Percentiles rank a stretch among this genome's conserved stretches.
Evolutionary conservation across 441 rosid species (phyloP).

Genomic region (Eugenia klotzschiana): DNA sequence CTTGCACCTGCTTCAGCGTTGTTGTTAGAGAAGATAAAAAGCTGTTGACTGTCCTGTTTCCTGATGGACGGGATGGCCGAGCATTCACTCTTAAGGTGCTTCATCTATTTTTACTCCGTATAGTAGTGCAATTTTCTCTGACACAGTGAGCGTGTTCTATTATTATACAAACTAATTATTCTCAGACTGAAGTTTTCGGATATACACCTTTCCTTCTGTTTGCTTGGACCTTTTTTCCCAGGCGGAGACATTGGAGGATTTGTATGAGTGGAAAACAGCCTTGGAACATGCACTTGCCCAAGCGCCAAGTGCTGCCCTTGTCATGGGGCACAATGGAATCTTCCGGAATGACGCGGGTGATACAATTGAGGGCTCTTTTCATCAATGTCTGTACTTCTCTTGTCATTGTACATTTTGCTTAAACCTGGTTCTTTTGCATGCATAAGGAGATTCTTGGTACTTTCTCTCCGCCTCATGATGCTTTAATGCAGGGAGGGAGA

Average conservation of each 20-base stretch:
- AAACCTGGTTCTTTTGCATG: not conserved
- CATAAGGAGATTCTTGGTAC: not conserved
- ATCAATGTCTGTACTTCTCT: conserved; percentile 44
- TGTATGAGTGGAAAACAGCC: conserved; percentile 90
- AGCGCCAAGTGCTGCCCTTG: conserved; percentile 96
- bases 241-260: conserved; percentile 95
- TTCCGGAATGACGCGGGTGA: conserved; percentile 62
- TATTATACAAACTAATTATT: not conserved
- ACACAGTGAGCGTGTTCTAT: not conserved
- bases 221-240: conserved; percentile 15
- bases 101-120: not conserved
- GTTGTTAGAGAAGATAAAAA: conserved; percentile 95
- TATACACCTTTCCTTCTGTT: not conserved
- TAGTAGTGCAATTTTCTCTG: not conserved
- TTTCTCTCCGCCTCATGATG: not conserved
- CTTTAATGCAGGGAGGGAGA: conserved; percentile 63
- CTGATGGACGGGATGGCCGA: conserved; percentile 99
- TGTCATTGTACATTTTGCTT: not conserved
- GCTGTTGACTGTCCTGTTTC: conserved; percentile 83
- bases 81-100: conserved; percentile 96
- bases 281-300: conserved; percentile 86
- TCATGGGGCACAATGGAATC: conserved; percentile 91
- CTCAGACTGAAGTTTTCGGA: not conserved
- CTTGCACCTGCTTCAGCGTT: conserved; percentile 36
- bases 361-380: conserved; percentile 62